Base-by-base conservation (phyloP, 2,329 filamentous ascomycete species). In the Colletotrichum camelliae region DNA sequence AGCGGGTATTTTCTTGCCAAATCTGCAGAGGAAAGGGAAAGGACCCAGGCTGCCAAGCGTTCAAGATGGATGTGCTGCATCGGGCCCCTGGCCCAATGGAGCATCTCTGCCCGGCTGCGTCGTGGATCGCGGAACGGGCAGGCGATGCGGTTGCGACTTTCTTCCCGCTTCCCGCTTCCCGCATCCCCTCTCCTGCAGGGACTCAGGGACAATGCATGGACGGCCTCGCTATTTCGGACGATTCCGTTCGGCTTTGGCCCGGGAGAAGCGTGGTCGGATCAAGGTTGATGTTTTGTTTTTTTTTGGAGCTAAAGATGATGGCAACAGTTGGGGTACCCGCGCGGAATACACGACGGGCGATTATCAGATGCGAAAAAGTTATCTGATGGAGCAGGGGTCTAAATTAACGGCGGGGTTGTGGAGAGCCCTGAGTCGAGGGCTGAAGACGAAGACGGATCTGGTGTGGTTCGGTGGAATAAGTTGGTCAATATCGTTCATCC, bases 301-400 rank as follows among this genome's bases (percentile, higher is more conserved):
- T n/a, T 58, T 57, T 16, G 1, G 7, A 58, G 15, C 35, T 27
- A 21, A 24, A 31, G 10, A 64, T 31, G 10, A 24, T n/a, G 60
- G 31, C 48, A 18, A 15, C 16, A 35, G n/a, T 21, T 7, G 29
- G 24, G 6, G 31, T 39, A 21, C 37, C 18, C 31, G 48, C 29
- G 61, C 69, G 69, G 62, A 55, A 72, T 67, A 57, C 39, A 69
- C 27, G 69, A 31, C 33, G 57, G 21, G 24, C 55, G 33, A 43
- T 68, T 68, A 75, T 72, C 73, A 72, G 73, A 75, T 60, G 62
- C 18, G 18, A 31, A 71, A 71, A 66, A 70, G 60, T 61, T 73
- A 69, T 73, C 71, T 69, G 71, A 73, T 73, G 65, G 65, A 62
- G 9, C 67, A 74, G 67, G 72, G 71, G 58, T 64, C 33, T 43